Base-by-base conservation (phyloP, 768 basidiomycete genomes). In the Mycena leptocephala region DNA sequence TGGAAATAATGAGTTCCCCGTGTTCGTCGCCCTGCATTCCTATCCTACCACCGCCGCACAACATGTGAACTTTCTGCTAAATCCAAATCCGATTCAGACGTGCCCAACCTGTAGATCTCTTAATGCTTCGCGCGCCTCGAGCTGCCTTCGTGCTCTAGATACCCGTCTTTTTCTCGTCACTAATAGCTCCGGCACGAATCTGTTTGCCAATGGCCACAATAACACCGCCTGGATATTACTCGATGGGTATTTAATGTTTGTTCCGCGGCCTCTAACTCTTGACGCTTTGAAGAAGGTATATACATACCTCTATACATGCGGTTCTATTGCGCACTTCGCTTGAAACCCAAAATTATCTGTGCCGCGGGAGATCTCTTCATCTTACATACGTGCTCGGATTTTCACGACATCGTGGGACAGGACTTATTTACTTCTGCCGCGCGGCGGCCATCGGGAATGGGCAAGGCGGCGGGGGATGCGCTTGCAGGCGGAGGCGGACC, bases 321-420 rank as follows among this genome's bases (percentile, higher is more conserved):
- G 65, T 28, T 28, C 32, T 67, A 32, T 65, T 39, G 55, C 30
- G 33, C 39, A 24, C 63, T 64, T 63, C 71, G 58, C 35, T 9
- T 51, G 53, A 32, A 48, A n/a, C n/a, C 55, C 22, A 22, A 32
- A 59, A 67, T 66, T 62, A 63, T 61, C 66, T 33, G 39, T 22
- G 22, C 64, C 64, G 56, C 72, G 32, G 58, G 64, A 63, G 18
- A 10, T 46, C 22, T 41, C 24, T 41, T 64, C 64, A 74, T 74
- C 73, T 74, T 74, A 74, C 73, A 68, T 74, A 74, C 59, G 55
- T 14, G 59, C 56, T 72, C 68, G 55, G 26, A 18, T 37, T 43
- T 32, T 32, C n/a, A 39, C 32, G 73, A 74, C 73, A 69, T 67
- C 72, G 72, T 73, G 72, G 43, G 72, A 72, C 65, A 22, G 20